Evolutionary conservation across 1,284 basidiomycete genomes (phyloP).

Genomic region (Xerocomus cyaneibrunnescens): DNA sequence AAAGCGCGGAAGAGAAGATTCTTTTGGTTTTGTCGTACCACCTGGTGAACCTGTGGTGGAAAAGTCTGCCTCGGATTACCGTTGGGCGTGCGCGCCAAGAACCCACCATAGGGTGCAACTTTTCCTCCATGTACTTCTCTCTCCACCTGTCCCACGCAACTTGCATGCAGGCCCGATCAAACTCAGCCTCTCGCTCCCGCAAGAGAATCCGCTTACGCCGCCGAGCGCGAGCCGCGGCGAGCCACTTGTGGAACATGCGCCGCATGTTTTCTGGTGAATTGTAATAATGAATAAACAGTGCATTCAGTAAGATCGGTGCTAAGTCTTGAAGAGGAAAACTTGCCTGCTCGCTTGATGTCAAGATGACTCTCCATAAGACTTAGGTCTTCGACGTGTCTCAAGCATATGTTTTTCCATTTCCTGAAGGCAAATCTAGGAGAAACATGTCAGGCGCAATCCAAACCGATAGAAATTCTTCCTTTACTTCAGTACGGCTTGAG

Average conservation of each 20-base stretch:
- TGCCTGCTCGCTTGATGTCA: slow-evolving; percentile 74
- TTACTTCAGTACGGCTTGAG: slow-evolving; percentile 49
- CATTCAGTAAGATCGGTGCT: slow-evolving; percentile 5
- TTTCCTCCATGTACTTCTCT: slow-evolving; percentile 61
- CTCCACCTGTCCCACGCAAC: slow-evolving; percentile 75
- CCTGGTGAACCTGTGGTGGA: slow-evolving; percentile 53
- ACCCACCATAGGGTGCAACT: slow-evolving; percentile 62
- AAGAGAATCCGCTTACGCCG: slow-evolving; percentile 57
- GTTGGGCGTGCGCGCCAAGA: background rate
- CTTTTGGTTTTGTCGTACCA: slow-evolving; percentile 56
- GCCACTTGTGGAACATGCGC: slow-evolving; percentile 70
- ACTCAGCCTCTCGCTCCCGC: slow-evolving; percentile 60
- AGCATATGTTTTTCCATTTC: slow-evolving; percentile 65
- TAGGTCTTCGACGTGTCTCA: slow-evolving; percentile 64
- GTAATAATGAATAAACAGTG: background rate
- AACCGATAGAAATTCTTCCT: slow-evolving; percentile 16
- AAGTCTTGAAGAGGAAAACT: slow-evolving; percentile 6
- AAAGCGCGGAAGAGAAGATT: slow-evolving; percentile 65
- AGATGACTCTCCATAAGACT: slow-evolving; percentile 80
- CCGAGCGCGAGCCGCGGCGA: slow-evolving; percentile 54
- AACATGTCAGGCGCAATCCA: slow-evolving; percentile 5
- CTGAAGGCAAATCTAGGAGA: slow-evolving; percentile 50
- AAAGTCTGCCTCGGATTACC: slow-evolving; percentile 9
- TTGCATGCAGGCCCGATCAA: slow-evolving; percentile 49
- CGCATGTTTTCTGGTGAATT: slow-evolving; percentile 55